Evolutionary conservation across 495 filamentous ascomycete genomes (phyloP).

Genomic region (Penicillium ochrochloron): DNA sequence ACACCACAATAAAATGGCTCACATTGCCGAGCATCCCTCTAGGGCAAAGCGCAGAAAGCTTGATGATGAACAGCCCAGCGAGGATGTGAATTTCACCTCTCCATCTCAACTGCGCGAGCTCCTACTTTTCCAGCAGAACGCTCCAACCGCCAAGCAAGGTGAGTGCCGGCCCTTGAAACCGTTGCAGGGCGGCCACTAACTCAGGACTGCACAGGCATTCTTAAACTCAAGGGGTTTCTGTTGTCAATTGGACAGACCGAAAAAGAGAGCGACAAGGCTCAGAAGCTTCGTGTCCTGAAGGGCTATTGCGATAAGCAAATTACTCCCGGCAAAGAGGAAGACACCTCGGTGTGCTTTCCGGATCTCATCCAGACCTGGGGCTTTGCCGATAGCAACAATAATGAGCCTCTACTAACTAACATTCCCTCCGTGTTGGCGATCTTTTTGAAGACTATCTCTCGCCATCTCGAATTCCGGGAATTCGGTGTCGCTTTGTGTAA

Average conservation of each 20-base stretch:
- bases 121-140: slow-evolving; percentile 70
- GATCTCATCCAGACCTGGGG: slow-evolving; percentile 82
- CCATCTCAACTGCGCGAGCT: slow-evolving; percentile 64
- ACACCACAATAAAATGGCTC: slow-evolving; percentile 28
- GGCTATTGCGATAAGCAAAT: slow-evolving; percentile 74
- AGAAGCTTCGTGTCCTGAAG: slow-evolving; percentile 65
- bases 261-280: slow-evolving; percentile 50
- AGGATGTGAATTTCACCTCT: slow-evolving; percentile 54
- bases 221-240: slow-evolving; percentile 77
- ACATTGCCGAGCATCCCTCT: slow-evolving; percentile 34
- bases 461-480: slow-evolving; percentile 68
- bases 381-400: slow-evolving; percentile 70
- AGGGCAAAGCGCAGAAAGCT: slow-evolving; percentile 51
- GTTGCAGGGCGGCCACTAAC: not conserved
- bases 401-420: slow-evolving; percentile 73
- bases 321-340: slow-evolving; percentile 55
- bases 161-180: slow-evolving; percentile 27
- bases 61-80: slow-evolving; percentile 39
- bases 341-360: slow-evolving; percentile 63
- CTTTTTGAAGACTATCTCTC: slow-evolving; percentile 73
- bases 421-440: slow-evolving; percentile 77
- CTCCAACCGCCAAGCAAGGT: slow-evolving; percentile 66
- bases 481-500: slow-evolving; percentile 74
- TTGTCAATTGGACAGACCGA: slow-evolving; percentile 61
- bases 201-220: slow-evolving; percentile 56